phyloP scores from a whole-genome alignment of 441 rosid genomes.

The Cnidoscolus chayamansa region DNA sequence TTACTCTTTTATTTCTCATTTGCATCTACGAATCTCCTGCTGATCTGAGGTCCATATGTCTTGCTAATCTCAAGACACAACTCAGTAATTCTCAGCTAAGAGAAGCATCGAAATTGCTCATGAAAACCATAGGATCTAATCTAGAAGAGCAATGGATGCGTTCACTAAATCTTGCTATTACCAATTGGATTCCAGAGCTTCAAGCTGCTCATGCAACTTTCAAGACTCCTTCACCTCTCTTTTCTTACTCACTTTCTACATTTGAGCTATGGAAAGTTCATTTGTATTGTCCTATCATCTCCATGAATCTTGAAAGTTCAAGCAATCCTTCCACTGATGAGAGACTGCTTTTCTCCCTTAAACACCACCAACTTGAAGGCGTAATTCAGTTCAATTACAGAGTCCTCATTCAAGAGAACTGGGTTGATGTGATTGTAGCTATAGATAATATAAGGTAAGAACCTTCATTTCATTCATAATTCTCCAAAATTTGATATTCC shows the following conservation, averaged over 20 bases:
- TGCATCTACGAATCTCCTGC: slow-evolving; percentile 81
- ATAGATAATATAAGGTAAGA: slow-evolving; percentile 80
- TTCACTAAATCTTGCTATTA: slow-evolving; percentile 71
- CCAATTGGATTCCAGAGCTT: slow-evolving; percentile 68
- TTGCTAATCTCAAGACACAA: slow-evolving; percentile 50
- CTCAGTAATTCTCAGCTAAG: slow-evolving; percentile 39
- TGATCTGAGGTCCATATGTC: slow-evolving; percentile 51
- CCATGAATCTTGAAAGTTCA: slow-evolving; percentile 64
- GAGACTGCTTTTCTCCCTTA: slow-evolving; percentile 63
- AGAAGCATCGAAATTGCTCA: slow-evolving; percentile 53
- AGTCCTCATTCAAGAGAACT: slow-evolving; percentile 50
- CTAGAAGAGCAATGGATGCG: slow-evolving; percentile 90
- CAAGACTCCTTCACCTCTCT: slow-evolving; percentile 69
- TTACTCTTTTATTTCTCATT: slow-evolving; percentile 56
- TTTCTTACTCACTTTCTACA: slow-evolving; percentile 62
- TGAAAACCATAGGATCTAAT: slow-evolving; percentile 67
- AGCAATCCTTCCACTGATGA: slow-evolving; percentile 50
- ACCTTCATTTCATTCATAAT: no score
- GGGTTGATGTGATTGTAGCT: slow-evolving; percentile 56
- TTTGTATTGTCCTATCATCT: slow-evolving; percentile 71
- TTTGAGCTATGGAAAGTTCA: slow-evolving; percentile 80
- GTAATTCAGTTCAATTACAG: slow-evolving; percentile 68
- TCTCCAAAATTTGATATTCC: no score
- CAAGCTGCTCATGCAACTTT: slow-evolving; percentile 30
- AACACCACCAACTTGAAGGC: slow-evolving; percentile 85